phyloP scores from a whole-genome alignment of 192 early-diverging fungal species.

The Entomortierella chlamydospora region DNA sequence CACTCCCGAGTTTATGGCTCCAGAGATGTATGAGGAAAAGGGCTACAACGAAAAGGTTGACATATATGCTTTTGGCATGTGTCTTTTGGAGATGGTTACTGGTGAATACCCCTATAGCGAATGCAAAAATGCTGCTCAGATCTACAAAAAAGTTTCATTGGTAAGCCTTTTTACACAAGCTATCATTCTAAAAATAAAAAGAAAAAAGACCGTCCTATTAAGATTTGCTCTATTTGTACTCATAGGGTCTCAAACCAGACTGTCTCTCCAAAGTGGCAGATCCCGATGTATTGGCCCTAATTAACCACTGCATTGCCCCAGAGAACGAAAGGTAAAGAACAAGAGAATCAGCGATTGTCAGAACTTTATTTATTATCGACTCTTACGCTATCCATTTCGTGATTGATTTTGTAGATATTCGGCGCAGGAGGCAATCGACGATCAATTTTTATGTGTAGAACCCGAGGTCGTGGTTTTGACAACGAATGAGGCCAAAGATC shows the following conservation, averaged over 20 bases:
- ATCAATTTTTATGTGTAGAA: constrained; percentile 78
- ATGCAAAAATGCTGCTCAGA: constrained; percentile 85
- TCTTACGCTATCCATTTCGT: too few species aligned
- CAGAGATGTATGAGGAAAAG: constrained; percentile 89
- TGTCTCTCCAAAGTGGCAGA: constrained; percentile 72
- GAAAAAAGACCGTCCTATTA: constrained; percentile 63
- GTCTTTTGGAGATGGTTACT: constrained; percentile 85
- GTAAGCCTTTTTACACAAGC: constrained; percentile 74
- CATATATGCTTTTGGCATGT: constrained; percentile 90
- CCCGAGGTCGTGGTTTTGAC: constrained; percentile 78
- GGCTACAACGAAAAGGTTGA: constrained; percentile 88
- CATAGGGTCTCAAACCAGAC: constrained; percentile 77
- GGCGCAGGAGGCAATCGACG: constrained; percentile 77
- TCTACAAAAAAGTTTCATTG: constrained; percentile 82
- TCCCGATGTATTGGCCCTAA: constrained; percentile 73
- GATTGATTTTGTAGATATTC: constrained; percentile 68
- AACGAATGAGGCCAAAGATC: constrained; percentile 69
- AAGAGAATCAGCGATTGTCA: neutral
- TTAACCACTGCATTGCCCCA: constrained; percentile 71
- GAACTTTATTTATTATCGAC: neutral
- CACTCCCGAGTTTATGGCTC: constrained; percentile 87
- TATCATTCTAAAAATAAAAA: constrained; percentile 84
- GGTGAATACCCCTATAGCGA: constrained; percentile 86
- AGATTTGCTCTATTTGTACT: neutral
- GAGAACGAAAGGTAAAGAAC: constrained; percentile 69